These are phyloP conservation scores for Corchorus olitorius DNA, from an alignment of 345 rosid genomes.

Conservation along the genomic window DNA sequence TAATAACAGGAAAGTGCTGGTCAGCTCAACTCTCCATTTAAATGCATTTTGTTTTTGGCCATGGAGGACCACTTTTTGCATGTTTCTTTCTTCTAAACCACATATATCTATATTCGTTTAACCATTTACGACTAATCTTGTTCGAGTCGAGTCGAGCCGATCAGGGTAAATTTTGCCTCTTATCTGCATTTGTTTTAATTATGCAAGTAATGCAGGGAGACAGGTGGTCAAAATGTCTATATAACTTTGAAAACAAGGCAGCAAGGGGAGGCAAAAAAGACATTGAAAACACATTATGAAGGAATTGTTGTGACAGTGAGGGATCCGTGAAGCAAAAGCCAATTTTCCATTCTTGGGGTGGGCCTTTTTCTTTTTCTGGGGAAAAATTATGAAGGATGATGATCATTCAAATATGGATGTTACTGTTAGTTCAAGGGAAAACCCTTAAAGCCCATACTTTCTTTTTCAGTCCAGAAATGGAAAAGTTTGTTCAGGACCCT, in stretches of 20 bases:
- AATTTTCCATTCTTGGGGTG: constrained; percentile 17
- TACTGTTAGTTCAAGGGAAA: constrained; percentile 30
- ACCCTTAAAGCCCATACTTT: not conserved
- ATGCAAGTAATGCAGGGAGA: constrained; percentile 22
- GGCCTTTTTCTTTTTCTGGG: not conserved
- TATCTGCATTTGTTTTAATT: not conserved
- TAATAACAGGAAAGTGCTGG: not conserved
- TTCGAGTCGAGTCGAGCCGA: too few relatives aligned
- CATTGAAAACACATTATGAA: constrained; percentile 20
- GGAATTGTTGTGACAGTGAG: constrained; percentile 15
- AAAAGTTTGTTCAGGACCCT: not conserved
- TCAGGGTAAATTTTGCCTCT: too few relatives aligned
- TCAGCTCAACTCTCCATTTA: not conserved
- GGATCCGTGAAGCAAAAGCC: constrained; percentile 47
- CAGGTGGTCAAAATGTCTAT: constrained; percentile 29
- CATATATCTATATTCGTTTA: too few relatives aligned
- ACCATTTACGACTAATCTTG: too few relatives aligned
- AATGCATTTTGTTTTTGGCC: not conserved
- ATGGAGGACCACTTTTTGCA: not conserved
- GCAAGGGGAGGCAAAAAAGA: not conserved
- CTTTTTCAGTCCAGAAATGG: not conserved
- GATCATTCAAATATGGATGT: constrained; percentile 17
- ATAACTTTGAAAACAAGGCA: constrained; percentile 39
- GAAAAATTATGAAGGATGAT: constrained; percentile 9
- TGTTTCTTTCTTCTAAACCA: not conserved